Evolutionary conservation across 805 yeast species (phyloP), one percentile per base, ranked within the genome.

Genomic region (Hanseniaspora hatyaiensis): DNA sequence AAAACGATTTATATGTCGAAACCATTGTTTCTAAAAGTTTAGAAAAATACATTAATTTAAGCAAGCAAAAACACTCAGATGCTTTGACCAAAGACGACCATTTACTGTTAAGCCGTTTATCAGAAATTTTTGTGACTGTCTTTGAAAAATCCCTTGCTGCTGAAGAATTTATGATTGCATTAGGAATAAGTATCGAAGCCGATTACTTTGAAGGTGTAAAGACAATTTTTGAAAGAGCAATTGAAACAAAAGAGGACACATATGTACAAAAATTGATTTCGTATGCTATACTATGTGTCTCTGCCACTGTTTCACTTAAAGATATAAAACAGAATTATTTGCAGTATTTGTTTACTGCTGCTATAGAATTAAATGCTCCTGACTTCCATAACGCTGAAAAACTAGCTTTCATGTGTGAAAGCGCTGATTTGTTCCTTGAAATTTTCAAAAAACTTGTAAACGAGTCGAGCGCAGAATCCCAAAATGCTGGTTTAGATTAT

Each of bases 1-100:
- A 82, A 56, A 70, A 74, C 51, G 74, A 85, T n/a, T 94, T 89
- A 65, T 92, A 75, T 65, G 82, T 82, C 51, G 95, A 92, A 66
- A 89, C 97, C 3, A 83, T 92, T 57, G 92, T 92, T 23, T 83
- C 95, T 22, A 85, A 88, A 62, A 86, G 96, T 64, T 83, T 92
- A 63, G 86, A 82, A 59, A 75, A 76, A 53, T 92, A 92, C 64
- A 82, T 82, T 52, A 65, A 69, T 34, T 69, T 73, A 52, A 75
- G 94, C 20, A 37, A 37, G 22, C 15, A 19, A 1, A 82, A 78
- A 57, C 60, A 65, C 15, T 65, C 61, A 32, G 69, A 65, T 53
- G 75, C 69, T 45, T 52, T 31, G 13, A 11, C 34, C 2, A 19
- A 28, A 3, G 42, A 45, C 8, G 58, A 53, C 6, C 52, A 58